Base-by-base conservation (phyloP, 2,329 filamentous ascomycete species). In the Dendrostoma leiphaemia region DNA sequence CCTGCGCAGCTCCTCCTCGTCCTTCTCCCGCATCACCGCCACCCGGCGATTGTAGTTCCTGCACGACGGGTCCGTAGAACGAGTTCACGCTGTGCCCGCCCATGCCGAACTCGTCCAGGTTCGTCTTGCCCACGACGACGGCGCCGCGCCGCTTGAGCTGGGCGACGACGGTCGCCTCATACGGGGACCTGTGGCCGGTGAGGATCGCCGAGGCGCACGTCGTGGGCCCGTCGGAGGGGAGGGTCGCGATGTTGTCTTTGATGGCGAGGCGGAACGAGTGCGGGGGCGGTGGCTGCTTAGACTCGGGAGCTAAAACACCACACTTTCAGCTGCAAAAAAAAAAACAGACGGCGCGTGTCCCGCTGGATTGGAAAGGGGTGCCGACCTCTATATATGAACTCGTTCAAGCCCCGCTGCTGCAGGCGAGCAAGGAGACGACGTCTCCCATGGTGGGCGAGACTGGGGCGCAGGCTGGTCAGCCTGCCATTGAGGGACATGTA, bases 151-250 rank as follows among this genome's bases (percentile, higher is more conserved):
- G 67, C 53, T 81, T 80, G 31, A 97, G 78, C 62, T 86, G 81
- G 48, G 78, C 73, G 31, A 95, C 84, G 17, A 97, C 85, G 8
- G 90, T 93, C 17, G 93, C 91, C 67, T 92, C 84, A 69, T 89
- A 93, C 4, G 92, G 90, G 57, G 88, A 91, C 32, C 70, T 74
- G 69, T 92, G 90, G 58, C 75, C 76, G n/a, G 77, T 67, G 37
- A 97, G 81, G 51, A 91, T 88, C 19, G 74, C 74, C 2, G 93
- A 97, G 59, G 85, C 90, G 71, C 91, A 96, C 72, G 92, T 95
- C 23, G 92, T 96, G 1, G 82, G 80, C 17, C 48, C 55, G 37
- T 58, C 52, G 32, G 41, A 12, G 13, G 52, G 17, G 12, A 41
- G 45, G 0, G 86, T 88, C 50, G 85, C 82, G 60, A 92, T 90